A percentile compares a stretch with the other conserved stretches of the same genome.
Evolutionary conservation across 768 basidiomycete species (phyloP).

Genomic region (Astraeus odoratus): DNA sequence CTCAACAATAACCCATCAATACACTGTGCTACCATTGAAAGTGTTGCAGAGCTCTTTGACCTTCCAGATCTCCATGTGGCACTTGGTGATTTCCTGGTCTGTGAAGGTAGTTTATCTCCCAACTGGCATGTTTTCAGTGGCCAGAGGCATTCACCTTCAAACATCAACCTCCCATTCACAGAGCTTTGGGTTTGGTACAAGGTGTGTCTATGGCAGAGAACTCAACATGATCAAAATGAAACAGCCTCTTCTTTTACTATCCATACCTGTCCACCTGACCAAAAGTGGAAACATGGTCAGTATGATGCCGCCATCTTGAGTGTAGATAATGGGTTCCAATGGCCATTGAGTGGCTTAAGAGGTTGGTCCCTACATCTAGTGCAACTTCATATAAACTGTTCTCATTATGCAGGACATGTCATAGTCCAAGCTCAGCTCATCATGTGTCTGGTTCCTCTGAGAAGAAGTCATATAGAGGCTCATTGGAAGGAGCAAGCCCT

Average conservation of each 20-base stretch:
- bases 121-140: constrained; percentile 3
- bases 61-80: constrained; percentile 24
- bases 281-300: constrained; percentile 13
- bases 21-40: constrained; percentile 15
- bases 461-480: no score
- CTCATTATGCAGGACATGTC: constrained; percentile 4
- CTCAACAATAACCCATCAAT: constrained; percentile 17
- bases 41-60: constrained; percentile 16
- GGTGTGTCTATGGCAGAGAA: constrained; percentile 17
- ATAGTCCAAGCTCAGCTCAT: constrained; percentile 13
- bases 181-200: constrained; percentile 24
- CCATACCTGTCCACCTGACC: constrained; percentile 13
- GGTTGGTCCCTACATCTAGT: constrained; percentile 3
- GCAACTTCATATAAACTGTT: background rate
- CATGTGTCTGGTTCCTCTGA: constrained; percentile 6
- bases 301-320: constrained; percentile 18
- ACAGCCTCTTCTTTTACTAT: constrained; percentile 8
- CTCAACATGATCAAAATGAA: constrained; percentile 8
- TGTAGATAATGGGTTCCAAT: constrained; percentile 9
- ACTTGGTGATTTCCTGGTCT: constrained; percentile 15
- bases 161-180: constrained; percentile 16
- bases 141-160: background rate
- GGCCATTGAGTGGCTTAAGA: constrained; percentile 11
- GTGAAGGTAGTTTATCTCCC: background rate
- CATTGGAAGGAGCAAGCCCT: constrained; percentile 9